Base-by-base conservation (phyloP, 352 stramenopile species). In the Blastocystis sp. region DNA sequence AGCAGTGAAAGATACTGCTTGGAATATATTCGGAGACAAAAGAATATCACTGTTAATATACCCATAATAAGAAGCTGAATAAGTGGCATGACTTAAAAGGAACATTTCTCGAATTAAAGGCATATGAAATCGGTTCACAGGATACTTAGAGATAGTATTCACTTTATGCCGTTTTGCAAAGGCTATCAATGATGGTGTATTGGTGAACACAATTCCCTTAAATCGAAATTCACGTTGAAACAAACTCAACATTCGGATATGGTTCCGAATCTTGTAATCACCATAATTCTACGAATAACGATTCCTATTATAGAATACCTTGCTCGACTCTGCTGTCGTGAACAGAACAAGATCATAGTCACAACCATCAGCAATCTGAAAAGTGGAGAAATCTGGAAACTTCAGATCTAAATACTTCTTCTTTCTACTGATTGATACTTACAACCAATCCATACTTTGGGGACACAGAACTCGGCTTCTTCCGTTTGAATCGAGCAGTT, bases 41-140 rank as follows among this genome's bases (percentile, higher is more conserved):
- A 84, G 56, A n/a, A 84, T 64, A 30, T 84, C 73, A 57, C 73
- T 84, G 73, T 84, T 84, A 15, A 84, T 68, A 19, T 84, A 84
- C 6, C 73, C 73, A 27, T 84, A 84, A 37, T 69, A 84, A 0
- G 48, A 40, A 40, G 22, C 27, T n/a, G 58, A 53, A 24, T 68
- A 84, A 4, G 17, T 37, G 17, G 27, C 0, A 17, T 68, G 40
- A 5, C 53, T 57, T 30, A n/a, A 0, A 1, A 48, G 1, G 53
- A 84, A 84, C 48, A 84, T 66, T 15, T 42, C 35, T 13, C 73
- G 51, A 64, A 84, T 24, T n/a, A 69, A 30, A 1, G 73, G 73
- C 51, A 68, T 53, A 5, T 44, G 35, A 44, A 66, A 84, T 9
- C 0, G 44, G 48, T 84, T 84, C n/a, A 27, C 53, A 17, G 53